A percentile compares a stretch with the other conserved stretches of the same genome.
These are phyloP conservation scores for Hydnum rufescens DNA, from an alignment of 768 basidiomycete genomes.

Conservation along the genomic window DNA sequence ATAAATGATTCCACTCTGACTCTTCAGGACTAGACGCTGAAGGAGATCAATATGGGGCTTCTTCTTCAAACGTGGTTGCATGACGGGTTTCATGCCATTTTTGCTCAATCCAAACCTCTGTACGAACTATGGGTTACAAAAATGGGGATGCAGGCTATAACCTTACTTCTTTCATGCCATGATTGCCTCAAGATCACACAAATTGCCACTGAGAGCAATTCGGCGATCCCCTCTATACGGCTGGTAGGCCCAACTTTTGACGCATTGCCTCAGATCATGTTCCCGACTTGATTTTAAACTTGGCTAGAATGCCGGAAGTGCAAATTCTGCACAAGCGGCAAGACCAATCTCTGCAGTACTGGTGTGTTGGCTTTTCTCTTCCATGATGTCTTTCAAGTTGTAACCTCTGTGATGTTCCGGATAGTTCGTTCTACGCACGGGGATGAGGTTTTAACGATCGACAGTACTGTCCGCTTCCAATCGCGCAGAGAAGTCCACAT, in stretches of 20 bases:
- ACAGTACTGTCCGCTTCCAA: conserved; percentile 71
- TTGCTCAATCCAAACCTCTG: too few species aligned
- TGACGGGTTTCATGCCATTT: too few species aligned
- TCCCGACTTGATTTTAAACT: too few species aligned
- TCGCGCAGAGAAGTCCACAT: conserved; percentile 63
- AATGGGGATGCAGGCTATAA: conserved; percentile 42
- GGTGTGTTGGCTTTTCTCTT: conserved; percentile 31
- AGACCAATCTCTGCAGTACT: conserved; percentile 93
- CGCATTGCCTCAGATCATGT: not conserved
- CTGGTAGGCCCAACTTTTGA: conserved; percentile 30
- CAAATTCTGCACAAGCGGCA: conserved; percentile 96
- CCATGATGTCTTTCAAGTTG: not conserved
- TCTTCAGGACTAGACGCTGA: too few species aligned
- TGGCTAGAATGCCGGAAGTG: conserved; percentile 75
- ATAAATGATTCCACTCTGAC: too few species aligned
- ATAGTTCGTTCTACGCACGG: conserved; percentile 85
- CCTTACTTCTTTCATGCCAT: conserved; percentile 11
- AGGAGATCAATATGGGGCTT: too few species aligned
- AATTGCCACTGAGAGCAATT: conserved; percentile 43
- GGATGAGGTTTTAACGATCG: conserved; percentile 87
- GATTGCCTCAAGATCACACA: not conserved
- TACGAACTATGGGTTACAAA: too few species aligned
- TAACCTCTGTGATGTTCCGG: conserved; percentile 2
- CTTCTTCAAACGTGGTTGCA: too few species aligned
- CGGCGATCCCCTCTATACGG: conserved; percentile 96